Conservation (phyloP, 257 asterid species). For the Scutellaria minor region DNA sequence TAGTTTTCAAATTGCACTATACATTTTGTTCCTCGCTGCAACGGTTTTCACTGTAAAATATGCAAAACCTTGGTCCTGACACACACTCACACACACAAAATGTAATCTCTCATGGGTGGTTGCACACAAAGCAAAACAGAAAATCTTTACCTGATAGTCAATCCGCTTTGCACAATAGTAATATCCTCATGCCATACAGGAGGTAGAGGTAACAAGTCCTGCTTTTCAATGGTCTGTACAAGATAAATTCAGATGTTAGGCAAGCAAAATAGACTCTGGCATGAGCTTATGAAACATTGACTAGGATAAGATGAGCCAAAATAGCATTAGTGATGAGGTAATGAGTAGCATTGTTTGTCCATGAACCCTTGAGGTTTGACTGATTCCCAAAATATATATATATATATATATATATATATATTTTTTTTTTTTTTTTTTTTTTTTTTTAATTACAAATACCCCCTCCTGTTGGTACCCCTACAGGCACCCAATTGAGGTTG, state of each 20-base stretch:
- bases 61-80: not conserved
- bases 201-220: slow-evolving; percentile 44
- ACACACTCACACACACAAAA: not conserved
- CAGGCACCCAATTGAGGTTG: too few relatives aligned
- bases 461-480: too few relatives aligned
- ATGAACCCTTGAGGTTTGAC: not conserved
- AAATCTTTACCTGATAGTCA: slow-evolving; percentile 44
- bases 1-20: not conserved
- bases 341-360: not conserved
- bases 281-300: not conserved
- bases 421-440: too few relatives aligned
- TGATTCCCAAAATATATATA: too few relatives aligned
- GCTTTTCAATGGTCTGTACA: slow-evolving; percentile 42
- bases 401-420: too few relatives aligned
- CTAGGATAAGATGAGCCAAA: not conserved
- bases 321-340: not conserved
- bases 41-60: not conserved
- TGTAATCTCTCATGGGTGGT: not conserved
- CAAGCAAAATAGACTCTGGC: slow-evolving; percentile 15
- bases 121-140: slow-evolving; percentile 22
- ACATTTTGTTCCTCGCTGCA: slow-evolving; percentile 14
- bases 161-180: slow-evolving; percentile 23
- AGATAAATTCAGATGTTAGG: slow-evolving; percentile 30
- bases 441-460: too few relatives aligned
- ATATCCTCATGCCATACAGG: slow-evolving; percentile 54